phyloP scores from a whole-genome alignment of 75 land plant genomes.

The Cryptomeria japonica region DNA sequence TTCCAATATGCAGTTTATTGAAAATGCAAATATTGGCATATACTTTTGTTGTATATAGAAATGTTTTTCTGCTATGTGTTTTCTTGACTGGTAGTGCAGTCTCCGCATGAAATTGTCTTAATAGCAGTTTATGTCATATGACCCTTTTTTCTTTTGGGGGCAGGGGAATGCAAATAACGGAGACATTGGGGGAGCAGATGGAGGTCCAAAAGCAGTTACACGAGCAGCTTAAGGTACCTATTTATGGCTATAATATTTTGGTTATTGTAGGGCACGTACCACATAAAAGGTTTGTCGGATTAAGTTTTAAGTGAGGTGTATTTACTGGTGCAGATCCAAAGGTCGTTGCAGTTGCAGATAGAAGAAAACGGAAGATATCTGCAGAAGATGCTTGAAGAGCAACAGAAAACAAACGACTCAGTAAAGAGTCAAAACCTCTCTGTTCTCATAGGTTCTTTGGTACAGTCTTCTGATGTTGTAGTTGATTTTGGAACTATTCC shows the following conservation, averaged over 20 bases:
- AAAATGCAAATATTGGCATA: background rate
- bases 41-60: conserved; percentile 1
- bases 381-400: conserved; percentile 46
- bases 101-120: background rate
- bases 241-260: background rate
- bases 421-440: conserved; percentile 3
- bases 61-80: background rate
- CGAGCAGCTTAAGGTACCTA: conserved; percentile 65
- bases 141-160: background rate
- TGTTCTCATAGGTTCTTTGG: background rate
- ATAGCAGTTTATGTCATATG: background rate
- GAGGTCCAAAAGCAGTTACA: conserved; percentile 67
- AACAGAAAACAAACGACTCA: conserved; percentile 26
- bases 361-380: conserved; percentile 45
- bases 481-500: background rate
- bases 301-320: background rate
- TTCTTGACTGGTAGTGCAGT: background rate
- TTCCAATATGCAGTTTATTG: background rate
- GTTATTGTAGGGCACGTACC: background rate
- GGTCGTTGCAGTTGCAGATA: conserved; percentile 37
- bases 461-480: conserved; percentile 7
- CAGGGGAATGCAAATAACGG: conserved; percentile 67
- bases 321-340: conserved; percentile 33
- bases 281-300: conserved; percentile 5
- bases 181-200: conserved; percentile 58